A percentile compares a stretch with the other conserved stretches of the same genome.
Conservation (phyloP, 106 monocot species). For the Narthecium ossifragum region DNA sequence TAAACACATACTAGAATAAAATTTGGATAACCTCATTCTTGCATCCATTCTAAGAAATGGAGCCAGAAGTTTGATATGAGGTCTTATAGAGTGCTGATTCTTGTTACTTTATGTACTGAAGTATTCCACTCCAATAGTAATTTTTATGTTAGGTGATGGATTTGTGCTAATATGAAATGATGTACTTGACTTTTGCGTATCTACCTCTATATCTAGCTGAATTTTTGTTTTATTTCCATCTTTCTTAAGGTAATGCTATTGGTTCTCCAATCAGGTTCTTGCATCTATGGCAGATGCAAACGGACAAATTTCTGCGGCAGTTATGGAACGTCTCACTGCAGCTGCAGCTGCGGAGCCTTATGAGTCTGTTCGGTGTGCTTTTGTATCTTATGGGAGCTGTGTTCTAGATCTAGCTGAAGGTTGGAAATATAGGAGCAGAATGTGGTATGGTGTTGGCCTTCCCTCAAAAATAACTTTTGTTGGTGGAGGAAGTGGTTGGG, state of each 20-base stretch:
- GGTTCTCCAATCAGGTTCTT: constrained; percentile 58
- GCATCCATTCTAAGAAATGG: too few species aligned
- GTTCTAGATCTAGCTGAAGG: constrained; percentile 67
- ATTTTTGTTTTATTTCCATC: neutral
- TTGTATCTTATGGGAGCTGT: constrained; percentile 94
- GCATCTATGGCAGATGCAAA: constrained; percentile 95
- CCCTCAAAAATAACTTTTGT: constrained; percentile 49
- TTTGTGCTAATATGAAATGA: too few species aligned
- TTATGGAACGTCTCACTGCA: constrained; percentile 94
- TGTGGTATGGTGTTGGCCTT: constrained; percentile 97
- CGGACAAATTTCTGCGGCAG: constrained; percentile 91
- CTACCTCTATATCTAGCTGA: neutral
- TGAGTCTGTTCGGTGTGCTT: constrained; percentile 91
- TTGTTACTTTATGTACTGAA: too few species aligned
- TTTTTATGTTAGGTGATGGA: too few species aligned
- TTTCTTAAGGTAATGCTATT: neutral
- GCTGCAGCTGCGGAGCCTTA: constrained; percentile 98
- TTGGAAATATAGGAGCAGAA: constrained; percentile 81
- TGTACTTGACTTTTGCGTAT: too few species aligned
- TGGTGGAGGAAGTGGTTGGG: constrained; percentile 93
- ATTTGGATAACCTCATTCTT: too few species aligned
- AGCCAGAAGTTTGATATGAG: too few species aligned
- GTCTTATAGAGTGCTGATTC: too few species aligned
- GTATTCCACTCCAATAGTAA: too few species aligned
- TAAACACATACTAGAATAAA: too few species aligned